Conservation (phyloP, 768 basidiomycete species). For the Cubamyces lactineus region DNA sequence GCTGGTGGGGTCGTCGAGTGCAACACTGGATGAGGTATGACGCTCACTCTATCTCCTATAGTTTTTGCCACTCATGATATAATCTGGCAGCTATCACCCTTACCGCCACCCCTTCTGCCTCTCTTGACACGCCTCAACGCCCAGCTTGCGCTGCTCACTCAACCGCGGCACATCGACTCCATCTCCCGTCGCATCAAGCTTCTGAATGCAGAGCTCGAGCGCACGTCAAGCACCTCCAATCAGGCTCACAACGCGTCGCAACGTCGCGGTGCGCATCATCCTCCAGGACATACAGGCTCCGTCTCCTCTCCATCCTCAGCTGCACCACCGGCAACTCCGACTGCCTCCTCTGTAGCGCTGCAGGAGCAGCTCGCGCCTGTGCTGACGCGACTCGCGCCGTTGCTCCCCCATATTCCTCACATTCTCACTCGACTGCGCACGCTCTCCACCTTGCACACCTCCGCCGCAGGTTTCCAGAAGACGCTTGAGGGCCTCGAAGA, state of each 20-base stretch:
- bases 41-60: background rate
- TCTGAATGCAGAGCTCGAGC: conserved; percentile 89
- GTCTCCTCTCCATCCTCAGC: conserved; percentile 13
- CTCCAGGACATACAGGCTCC: conserved; percentile 5
- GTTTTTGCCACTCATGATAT: background rate
- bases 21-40: conserved; percentile 80
- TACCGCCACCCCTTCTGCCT: conserved; percentile 82
- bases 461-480: conserved; percentile 76
- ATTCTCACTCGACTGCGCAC: conserved; percentile 88
- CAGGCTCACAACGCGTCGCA: conserved; percentile 49
- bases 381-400: conserved; percentile 69
- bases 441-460: conserved; percentile 77
- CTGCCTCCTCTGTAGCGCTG: conserved; percentile 36
- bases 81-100: conserved; percentile 57
- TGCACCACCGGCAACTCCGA: conserved; percentile 14
- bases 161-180: conserved; percentile 95
- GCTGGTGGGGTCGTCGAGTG: conserved; percentile 78
- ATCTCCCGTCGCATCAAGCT: conserved; percentile 93
- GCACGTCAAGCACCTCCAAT: conserved; percentile 52
- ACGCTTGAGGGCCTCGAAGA: conserved; percentile 69
- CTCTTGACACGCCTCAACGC: conserved; percentile 81
- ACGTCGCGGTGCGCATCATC: conserved; percentile 26
- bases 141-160: conserved; percentile 86
- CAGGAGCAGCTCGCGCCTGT: conserved; percentile 70
- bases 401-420: conserved; percentile 84